Evolutionary conservation across 495 filamentous ascomycete genomes (phyloP).

Genomic region (Xylaria sp.): DNA sequence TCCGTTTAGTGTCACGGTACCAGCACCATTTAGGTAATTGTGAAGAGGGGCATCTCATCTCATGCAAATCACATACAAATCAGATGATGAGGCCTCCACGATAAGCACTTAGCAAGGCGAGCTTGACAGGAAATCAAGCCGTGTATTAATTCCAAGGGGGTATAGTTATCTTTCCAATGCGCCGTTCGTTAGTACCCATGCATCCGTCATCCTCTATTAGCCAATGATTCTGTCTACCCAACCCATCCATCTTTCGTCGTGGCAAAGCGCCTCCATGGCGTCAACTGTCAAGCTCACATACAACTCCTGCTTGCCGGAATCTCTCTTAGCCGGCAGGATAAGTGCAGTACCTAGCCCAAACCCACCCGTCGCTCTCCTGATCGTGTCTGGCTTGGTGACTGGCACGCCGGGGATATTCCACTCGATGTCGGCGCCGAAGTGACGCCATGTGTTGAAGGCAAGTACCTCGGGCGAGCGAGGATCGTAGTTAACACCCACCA

Average conservation of each 20-base stretch:
- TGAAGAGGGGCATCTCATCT: slow-evolving; percentile 8
- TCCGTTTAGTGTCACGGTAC: slow-evolving; percentile 3
- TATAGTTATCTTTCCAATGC: slow-evolving; percentile 25
- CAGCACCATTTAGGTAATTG: slow-evolving; percentile 14
- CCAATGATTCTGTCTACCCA: slow-evolving; percentile 45
- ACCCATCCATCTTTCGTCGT: slow-evolving; percentile 41
- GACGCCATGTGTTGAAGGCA: slow-evolving; percentile 46
- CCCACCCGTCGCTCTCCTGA: slow-evolving; percentile 41
- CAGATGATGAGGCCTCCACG: slow-evolving; percentile 1
- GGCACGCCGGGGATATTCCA: slow-evolving; percentile 45
- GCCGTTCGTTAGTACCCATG: slow-evolving; percentile 22
- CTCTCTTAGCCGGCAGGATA: slow-evolving; percentile 41
- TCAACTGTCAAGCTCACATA: slow-evolving; percentile 44
- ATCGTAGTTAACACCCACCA: slow-evolving; percentile 44
- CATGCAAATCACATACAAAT: neutral
- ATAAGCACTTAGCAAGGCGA: slow-evolving; percentile 8
- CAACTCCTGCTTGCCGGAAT: slow-evolving; percentile 39
- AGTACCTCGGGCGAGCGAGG: slow-evolving; percentile 40
- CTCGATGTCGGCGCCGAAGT: slow-evolving; percentile 44
- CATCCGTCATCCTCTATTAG: slow-evolving; percentile 30
- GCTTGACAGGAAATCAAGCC: slow-evolving; percentile 11
- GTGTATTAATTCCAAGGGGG: slow-evolving; percentile 21
- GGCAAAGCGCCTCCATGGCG: slow-evolving; percentile 43
- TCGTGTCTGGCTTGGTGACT: slow-evolving; percentile 40
- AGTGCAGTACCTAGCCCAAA: slow-evolving; percentile 43